phyloP scores from a whole-genome alignment of 495 filamentous ascomycete genomes.

The Penicillium silybi region DNA sequence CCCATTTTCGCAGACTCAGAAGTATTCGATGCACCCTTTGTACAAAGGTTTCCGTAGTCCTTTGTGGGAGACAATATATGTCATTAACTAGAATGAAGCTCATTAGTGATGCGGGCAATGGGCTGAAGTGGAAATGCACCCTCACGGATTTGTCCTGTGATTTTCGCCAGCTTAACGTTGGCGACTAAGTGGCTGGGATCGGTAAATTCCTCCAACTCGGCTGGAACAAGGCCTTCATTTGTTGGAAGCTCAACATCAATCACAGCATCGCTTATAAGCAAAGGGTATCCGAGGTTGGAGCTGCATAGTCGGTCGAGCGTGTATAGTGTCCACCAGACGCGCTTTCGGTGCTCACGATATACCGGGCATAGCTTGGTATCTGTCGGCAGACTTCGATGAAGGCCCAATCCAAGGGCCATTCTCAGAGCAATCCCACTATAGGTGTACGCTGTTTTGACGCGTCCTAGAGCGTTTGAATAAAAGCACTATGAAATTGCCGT shows the following conservation, averaged over 20 bases:
- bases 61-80: conserved; percentile 20
- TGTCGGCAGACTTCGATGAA: conserved; percentile 16
- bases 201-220: conserved; percentile 20
- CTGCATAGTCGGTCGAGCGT: conserved; percentile 21
- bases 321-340: conserved; percentile 27
- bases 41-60: conserved; percentile 16
- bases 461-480: conserved; percentile 8
- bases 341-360: conserved; percentile 21
- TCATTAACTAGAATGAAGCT: conserved; percentile 10
- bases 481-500: conserved; percentile 5
- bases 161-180: conserved; percentile 19
- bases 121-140: too few relatives aligned
- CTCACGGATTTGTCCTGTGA: conserved; percentile 20
- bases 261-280: conserved; percentile 18
- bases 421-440: conserved; percentile 23
- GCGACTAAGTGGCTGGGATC: conserved; percentile 22
- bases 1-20: conserved; percentile 17
- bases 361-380: conserved; percentile 13
- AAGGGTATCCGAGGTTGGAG: conserved; percentile 22
- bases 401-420: conserved; percentile 18
- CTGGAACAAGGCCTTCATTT: conserved; percentile 16
- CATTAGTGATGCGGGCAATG: too few relatives aligned
- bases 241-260: conserved; percentile 26
- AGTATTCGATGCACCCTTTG: conserved; percentile 26
- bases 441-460: conserved; percentile 16